phyloP scores from a whole-genome alignment of 192 early-diverging fungal species.

The Coemansia sp. region DNA sequence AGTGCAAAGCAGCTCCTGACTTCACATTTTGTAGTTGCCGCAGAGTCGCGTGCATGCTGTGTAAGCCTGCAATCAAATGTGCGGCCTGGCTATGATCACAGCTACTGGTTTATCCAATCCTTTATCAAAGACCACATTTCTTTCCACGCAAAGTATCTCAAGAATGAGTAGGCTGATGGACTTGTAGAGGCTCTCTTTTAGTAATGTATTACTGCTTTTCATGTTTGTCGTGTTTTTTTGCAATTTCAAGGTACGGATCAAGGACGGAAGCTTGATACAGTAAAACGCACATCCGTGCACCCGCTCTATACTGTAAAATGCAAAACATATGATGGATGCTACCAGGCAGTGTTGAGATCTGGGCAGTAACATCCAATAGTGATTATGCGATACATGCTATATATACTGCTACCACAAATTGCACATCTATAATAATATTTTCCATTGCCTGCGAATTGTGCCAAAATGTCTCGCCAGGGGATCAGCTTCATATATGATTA shows the following conservation, averaged over 20 bases:
- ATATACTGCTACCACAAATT: slow-evolving; percentile 3
- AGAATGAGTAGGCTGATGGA: background rate
- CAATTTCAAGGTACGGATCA: too few relatives aligned
- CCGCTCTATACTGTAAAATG: too few relatives aligned
- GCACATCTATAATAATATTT: background rate
- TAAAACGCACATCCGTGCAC: too few relatives aligned
- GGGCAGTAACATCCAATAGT: background rate
- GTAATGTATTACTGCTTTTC: background rate
- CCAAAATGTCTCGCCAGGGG: background rate
- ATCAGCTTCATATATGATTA: background rate
- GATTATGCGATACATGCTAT: background rate
- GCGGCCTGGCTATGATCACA: slow-evolving; percentile 85
- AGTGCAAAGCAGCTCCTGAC: too few relatives aligned
- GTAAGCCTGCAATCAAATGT: slow-evolving; percentile 61
- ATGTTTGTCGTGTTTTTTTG: background rate
- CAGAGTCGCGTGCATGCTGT: slow-evolving; percentile 40
- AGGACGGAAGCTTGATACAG: too few relatives aligned
- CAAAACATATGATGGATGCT: too few relatives aligned
- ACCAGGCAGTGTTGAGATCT: background rate
- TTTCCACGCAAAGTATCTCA: slow-evolving; percentile 67
- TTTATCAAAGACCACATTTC: slow-evolving; percentile 76
- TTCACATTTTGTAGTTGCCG: slow-evolving; percentile 57
- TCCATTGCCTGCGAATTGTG: background rate
- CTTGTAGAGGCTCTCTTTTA: too few relatives aligned
- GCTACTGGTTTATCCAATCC: slow-evolving; percentile 81